Evolutionary conservation across 495 filamentous ascomycete genomes (phyloP), one percentile per base, ranked within the genome.

Genomic region (Darksidea phi): DNA sequence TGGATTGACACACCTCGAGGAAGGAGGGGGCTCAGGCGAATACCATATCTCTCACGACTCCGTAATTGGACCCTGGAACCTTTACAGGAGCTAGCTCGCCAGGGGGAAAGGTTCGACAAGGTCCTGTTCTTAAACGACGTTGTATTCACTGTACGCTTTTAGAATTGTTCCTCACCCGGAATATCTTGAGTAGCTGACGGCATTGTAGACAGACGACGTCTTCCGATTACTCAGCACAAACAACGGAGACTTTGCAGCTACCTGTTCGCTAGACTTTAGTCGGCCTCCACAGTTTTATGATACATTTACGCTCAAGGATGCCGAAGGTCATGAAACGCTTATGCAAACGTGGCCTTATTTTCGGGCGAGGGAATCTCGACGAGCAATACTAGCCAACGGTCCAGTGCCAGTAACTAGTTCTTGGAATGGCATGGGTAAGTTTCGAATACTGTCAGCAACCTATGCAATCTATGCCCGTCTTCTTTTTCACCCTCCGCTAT

Each of bases 381-480:
- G 78, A 8, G 83, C 87, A 0, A 74, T 90, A 26, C 73, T 79
- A 23, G 66, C 62, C 5, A 77, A 80, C 62, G 62, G 73, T 1
- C 84, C 88, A 0, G 79, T 92, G 6, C 86, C 84, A 1, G 89
- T 95, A 0, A 74, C 71, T 26, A 88, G 86, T 57, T 95, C 90
- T 71, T 95, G 90, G 90, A 94, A 94, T 53, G 89, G 90, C 45
- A 86, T 93, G 69, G 82, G n/a, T n/a, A n/a, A n/a, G n/a, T n/a
- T n/a, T n/a, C n/a, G n/a, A n/a, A n/a, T n/a, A n/a, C n/a, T n/a
- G n/a, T n/a, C n/a, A n/a, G n/a, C n/a, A n/a, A n/a, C n/a, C n/a
- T n/a, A n/a, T n/a, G n/a, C n/a, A n/a, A n/a, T n/a, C n/a, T n/a
- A n/a, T n/a, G n/a, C n/a, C n/a, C n/a, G n/a, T n/a, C n/a, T n/a